Base-by-base conservation (phyloP, 805 yeast genomes). In the Candida verbasci region DNA sequence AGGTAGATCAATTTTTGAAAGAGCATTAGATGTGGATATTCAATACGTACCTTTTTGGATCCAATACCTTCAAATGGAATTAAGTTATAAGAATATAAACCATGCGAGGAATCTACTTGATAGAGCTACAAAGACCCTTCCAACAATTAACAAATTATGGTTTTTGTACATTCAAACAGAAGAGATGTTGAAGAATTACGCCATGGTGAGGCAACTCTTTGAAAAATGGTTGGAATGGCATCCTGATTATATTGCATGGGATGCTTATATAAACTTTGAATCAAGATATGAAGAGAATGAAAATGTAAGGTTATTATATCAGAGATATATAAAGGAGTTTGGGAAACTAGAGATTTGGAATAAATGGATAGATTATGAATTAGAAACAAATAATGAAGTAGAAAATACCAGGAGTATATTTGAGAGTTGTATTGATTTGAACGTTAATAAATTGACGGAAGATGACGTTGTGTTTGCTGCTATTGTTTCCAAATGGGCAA, bases 61-160 rank as follows among this genome's bases (percentile, higher is more conserved):
- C 3, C 71, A 86, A 15, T 91, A 93, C 56, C 74, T 86, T 9
- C 88, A 86, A 49, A 56, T 78, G 25, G 97, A 93, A 60, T 61
- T 89, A 29, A 74, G 80, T 42, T 68, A 72, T 25, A 74, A 78
- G 43, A 86, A 82, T 47, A 70, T 87, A 37, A 87, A 86, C 50
- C 97, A 89, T 60, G 97, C 97, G 0, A 65, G 96, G 46, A 89
- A 91, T 52, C 49, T 93, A 18, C 62, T 91, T 21, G 88, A 87
- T 35, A 64, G 97, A 29, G 94, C 87, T 0, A 79, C 84, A 0
- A 72, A 78, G 2, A 56, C 77, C 0, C 62, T 89, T 17, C 97
- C 97, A 0, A 66, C 86, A 17, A 79, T 82, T 3, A 89, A 83
- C 48, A 89, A 89, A 54, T 60, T 91, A 15, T 91, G 97, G 97